Evolutionary conservation across 805 yeast genomes (phyloP).

Genomic region (Metschnikowia koreensis): DNA sequence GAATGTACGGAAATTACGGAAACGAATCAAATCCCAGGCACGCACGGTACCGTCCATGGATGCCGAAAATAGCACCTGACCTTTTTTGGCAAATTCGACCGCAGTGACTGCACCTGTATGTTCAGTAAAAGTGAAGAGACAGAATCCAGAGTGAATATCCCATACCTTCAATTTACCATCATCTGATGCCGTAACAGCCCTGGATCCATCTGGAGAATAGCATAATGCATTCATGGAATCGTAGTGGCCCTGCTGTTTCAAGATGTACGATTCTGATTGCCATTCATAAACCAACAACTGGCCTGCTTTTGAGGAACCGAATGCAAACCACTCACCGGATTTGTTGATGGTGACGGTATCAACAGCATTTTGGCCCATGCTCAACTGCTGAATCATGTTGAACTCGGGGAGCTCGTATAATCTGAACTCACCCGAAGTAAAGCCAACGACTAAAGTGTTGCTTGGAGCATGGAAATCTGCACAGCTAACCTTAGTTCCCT

Average conservation of each 20-base stretch:
- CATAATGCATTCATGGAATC: slow-evolving; percentile 81
- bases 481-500: slow-evolving; percentile 65
- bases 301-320: slow-evolving; percentile 89
- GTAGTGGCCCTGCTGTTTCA: slow-evolving; percentile 96
- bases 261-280: slow-evolving; percentile 94
- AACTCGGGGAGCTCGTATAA: slow-evolving; percentile 84
- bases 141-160: slow-evolving; percentile 92
- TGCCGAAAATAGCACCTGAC: slow-evolving; percentile 87
- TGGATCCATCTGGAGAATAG: slow-evolving; percentile 93
- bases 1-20: slow-evolving; percentile 90
- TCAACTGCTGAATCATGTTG: slow-evolving; percentile 75
- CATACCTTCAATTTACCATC: slow-evolving; percentile 96
- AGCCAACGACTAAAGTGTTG: slow-evolving; percentile 82
- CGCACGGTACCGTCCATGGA: slow-evolving; percentile 95
- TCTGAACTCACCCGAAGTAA: slow-evolving; percentile 85
- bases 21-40: slow-evolving; percentile 94
- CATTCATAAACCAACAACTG: slow-evolving; percentile 96
- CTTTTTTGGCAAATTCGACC: slow-evolving; percentile 81
- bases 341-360: slow-evolving; percentile 76
- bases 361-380: slow-evolving; percentile 89
- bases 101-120: slow-evolving; percentile 88
- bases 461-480: slow-evolving; percentile 76
- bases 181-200: slow-evolving; percentile 90
- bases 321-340: slow-evolving; percentile 95
- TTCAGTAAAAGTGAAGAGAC: slow-evolving; percentile 87